These are phyloP conservation scores for Beauveria rudraprayagi DNA, from an alignment of 2,329 filamentous ascomycete genomes.

Conservation along the genomic window DNA sequence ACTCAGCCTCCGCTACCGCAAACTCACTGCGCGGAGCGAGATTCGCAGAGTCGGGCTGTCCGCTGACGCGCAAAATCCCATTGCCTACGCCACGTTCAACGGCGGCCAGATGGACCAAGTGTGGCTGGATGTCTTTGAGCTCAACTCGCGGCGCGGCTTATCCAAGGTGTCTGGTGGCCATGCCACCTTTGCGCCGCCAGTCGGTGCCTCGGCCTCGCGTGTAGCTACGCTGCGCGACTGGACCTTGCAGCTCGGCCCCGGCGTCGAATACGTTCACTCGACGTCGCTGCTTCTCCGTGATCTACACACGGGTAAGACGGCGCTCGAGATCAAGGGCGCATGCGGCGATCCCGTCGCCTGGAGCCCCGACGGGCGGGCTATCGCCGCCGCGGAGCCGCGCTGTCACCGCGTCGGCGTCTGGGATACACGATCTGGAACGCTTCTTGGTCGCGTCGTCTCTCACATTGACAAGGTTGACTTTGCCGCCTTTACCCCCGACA, in stretches of 20 bases:
- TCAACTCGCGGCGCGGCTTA: slow-evolving; percentile 19
- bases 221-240: slow-evolving; percentile 25
- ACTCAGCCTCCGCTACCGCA: slow-evolving; percentile 21
- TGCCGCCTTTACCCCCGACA: slow-evolving; percentile 26
- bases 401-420: slow-evolving; percentile 24
- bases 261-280: slow-evolving; percentile 24
- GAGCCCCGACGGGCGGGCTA: slow-evolving; percentile 23
- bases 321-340: slow-evolving; percentile 24
- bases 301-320: slow-evolving; percentile 22
- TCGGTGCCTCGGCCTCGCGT: slow-evolving; percentile 11
- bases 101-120: slow-evolving; percentile 22
- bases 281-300: slow-evolving; percentile 25
- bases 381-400: slow-evolving; percentile 24
- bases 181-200: slow-evolving; percentile 21
- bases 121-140: slow-evolving; percentile 30
- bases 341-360: slow-evolving; percentile 23
- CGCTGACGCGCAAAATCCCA: slow-evolving; percentile 14
- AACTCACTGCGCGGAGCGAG: slow-evolving; percentile 22
- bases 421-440: slow-evolving; percentile 22
- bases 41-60: slow-evolving; percentile 26
- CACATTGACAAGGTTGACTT: slow-evolving; percentile 32
- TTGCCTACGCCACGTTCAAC: slow-evolving; percentile 24
- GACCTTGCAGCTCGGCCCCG: slow-evolving; percentile 22
- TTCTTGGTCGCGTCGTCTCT: slow-evolving; percentile 24
- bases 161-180: slow-evolving; percentile 24